Evolutionary conservation across 768 basidiomycete species (phyloP).

Genomic region (Hericium alpestre): DNA sequence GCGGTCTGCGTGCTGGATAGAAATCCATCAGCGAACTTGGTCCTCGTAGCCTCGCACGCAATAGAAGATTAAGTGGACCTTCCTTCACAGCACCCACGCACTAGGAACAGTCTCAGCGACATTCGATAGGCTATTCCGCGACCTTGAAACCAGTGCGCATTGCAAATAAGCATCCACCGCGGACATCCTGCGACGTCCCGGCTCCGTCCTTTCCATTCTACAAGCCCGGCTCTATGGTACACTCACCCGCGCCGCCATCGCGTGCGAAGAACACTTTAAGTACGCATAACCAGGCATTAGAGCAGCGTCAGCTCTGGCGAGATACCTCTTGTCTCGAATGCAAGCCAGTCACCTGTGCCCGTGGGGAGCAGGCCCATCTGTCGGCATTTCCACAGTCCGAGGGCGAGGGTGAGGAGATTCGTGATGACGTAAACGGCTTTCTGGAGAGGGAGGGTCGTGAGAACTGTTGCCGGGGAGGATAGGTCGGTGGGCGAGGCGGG

Average conservation of each 20-base stretch:
- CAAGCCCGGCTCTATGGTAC: neutral
- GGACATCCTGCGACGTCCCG: neutral
- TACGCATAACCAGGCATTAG: neutral
- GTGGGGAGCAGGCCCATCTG: conserved; percentile 86
- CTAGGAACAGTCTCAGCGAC: no score
- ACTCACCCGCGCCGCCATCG: neutral
- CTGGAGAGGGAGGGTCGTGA: conserved; percentile 52
- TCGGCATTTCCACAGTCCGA: conserved; percentile 89
- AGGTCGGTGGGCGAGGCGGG: conserved; percentile 16
- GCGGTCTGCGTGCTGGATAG: no score
- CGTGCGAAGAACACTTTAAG: neutral
- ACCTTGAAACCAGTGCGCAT: neutral
- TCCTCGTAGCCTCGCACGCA: no score
- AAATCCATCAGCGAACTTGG: no score
- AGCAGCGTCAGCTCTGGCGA: conserved; percentile 33
- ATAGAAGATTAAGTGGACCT: no score
- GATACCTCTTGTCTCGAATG: conserved; percentile 72
- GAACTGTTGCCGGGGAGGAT: conserved; percentile 30
- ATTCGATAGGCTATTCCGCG: no score
- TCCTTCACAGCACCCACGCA: no score
- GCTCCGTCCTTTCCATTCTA: neutral
- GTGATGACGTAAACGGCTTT: conserved; percentile 64
- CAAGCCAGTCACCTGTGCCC: conserved; percentile 90
- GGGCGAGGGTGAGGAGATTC: conserved; percentile 66
- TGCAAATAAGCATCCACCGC: neutral